Evolutionary conservation across 2,329 filamentous ascomycete species (phyloP), one percentile per base, ranked within the genome.

Genomic region (Colletotrichum magnum): DNA sequence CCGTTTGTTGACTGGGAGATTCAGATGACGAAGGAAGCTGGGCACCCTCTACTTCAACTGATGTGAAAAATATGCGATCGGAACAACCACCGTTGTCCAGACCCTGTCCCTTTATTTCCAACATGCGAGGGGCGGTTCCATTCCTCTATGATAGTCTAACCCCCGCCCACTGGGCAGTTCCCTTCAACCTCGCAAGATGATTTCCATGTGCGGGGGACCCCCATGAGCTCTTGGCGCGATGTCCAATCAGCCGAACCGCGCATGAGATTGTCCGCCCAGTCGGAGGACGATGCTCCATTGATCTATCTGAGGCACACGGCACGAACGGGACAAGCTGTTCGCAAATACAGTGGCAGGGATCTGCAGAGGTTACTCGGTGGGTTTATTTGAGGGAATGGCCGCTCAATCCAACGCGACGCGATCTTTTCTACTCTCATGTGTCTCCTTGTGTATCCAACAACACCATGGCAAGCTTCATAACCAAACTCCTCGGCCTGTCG

Each of bases 271-370:
- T 58, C 68, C 58, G 63, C 64, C 64, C 26, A 48, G 58, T 58
- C 68, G 68, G 68, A 70, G 53, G 68, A 68, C 53, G 58, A 70
- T 32, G 64, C 64, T 70, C 64, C 68, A 68, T 70, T 50, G 62
- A 66, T 47, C 68, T 50, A 68, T 58, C 52, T 58, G 68, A 63
- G 53, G 64, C 68, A 16, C 7, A 16, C 21, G 50, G 41, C 39
- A 47, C n/a, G 12, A 48, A 16, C 4, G 36, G 64, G 26, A 48
- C 57, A 52, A 28, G 24, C 16, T 36, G 41, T 28, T 18, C 32
- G 18, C 12, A 24, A 16, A 18, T 24, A 24, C 21, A 4, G 47
- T 12, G 32, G 24, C 4, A 21, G 12, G 28, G 6, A 24, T 24
- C 21, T 24, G 21, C 21, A 24, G 3, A 12, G n/a, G 24, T 7